Base-by-base conservation (phyloP, 1,284 basidiomycete species). In the Irpex rosettiformis region DNA sequence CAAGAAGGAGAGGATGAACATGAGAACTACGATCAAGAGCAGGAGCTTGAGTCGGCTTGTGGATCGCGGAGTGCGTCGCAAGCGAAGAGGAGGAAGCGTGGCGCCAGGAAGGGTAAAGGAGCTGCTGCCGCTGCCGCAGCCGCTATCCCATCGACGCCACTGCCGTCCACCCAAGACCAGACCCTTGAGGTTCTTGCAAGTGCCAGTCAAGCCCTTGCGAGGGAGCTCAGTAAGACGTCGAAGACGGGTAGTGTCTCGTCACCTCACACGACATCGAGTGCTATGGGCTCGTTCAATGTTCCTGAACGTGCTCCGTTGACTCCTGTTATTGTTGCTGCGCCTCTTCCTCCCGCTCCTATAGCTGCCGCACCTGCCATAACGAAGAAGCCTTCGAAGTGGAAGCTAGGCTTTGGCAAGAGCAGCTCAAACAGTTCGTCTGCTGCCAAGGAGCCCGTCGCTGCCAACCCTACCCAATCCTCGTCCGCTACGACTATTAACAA, bases 331-430 rank as follows among this genome's bases (percentile, higher is more conserved):
- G 37, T 18, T 3, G 55, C 28, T n/a, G 24, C 49, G 7, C 28
- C 27, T 0, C 55, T 55, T 55, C 52, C 62, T 54, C 42, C 66
- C 57, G 58, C 68, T 58, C 62, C 73, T 51, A 24, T 51, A 53
- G 57, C 72, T 24, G 59, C 71, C 16, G 65, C 63, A 62, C 73
- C 69, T 13, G 60, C 69, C 33, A 80, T 83, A 56, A 77, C 76
- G 55, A 92, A 91, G 80, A 92, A 91, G 76, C 75, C 86, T 56
- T 88, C 85, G 49, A 90, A 86, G 69, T 92, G 89, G 89, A 91
- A 88, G 69, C 77, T 90, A 57, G 77, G 82, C 57, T 89, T 92
- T 68, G 86, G 86, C 28, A 88, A 85, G 73, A 79, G 74, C 66
- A 68, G 58, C 75, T 59, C 66, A 73, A 56, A 67, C 69, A 52